phyloP scores from a whole-genome alignment of 495 filamentous ascomycete species.

The Penicillium crystallinum region DNA sequence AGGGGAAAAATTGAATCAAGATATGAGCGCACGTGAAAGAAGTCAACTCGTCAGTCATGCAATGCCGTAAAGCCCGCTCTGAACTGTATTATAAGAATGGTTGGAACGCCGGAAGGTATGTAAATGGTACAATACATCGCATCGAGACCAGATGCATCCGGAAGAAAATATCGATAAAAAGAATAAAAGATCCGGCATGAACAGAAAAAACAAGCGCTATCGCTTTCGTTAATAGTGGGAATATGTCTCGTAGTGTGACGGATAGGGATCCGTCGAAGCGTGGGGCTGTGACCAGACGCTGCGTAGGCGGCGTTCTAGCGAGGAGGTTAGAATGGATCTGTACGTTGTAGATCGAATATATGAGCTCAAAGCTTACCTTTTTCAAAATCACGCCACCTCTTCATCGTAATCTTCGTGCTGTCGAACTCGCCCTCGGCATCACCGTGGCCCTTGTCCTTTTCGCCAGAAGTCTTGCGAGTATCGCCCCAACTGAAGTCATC shows the following conservation, averaged over 20 bases:
- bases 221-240: constrained; percentile 27
- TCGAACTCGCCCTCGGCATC: constrained; percentile 96
- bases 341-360: background rate
- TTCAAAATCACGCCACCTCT: constrained; percentile 96
- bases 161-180: background rate
- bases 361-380: constrained; percentile 48
- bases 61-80: constrained; percentile 2
- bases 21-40: constrained; percentile 1
- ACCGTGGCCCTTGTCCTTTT: constrained; percentile 77
- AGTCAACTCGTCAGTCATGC: constrained; percentile 12
- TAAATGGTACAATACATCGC: constrained; percentile 21
- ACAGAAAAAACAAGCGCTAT: background rate
- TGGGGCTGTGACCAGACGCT: constrained; percentile 18
- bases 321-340: constrained; percentile 1
- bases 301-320: constrained; percentile 23
- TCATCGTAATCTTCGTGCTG: constrained; percentile 97
- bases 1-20: background rate
- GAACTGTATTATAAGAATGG: constrained; percentile 4
- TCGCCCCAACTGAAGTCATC: constrained; percentile 99
- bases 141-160: background rate
- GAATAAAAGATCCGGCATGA: background rate
- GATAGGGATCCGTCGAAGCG: constrained; percentile 14
- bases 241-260: constrained; percentile 26
- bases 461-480: constrained; percentile 90
- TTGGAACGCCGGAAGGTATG: constrained; percentile 14